Evolutionary conservation across 352 stramenopile species (phyloP).

Genomic region (Globisporangium splendens): DNA sequence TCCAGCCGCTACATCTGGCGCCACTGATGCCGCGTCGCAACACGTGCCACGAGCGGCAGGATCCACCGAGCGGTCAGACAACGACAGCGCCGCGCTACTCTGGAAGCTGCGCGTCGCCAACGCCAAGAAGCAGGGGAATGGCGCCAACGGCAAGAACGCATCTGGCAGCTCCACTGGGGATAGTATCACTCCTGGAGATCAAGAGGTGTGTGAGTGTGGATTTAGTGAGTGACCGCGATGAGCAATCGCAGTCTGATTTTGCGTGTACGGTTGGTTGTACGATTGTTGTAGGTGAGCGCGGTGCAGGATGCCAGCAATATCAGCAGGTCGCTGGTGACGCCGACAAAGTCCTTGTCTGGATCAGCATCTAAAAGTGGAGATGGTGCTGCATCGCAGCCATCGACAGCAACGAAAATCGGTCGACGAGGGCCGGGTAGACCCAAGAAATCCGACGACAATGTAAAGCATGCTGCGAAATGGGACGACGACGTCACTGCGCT

Average conservation of each 20-base stretch:
- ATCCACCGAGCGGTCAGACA: background rate
- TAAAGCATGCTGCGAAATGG: constrained; percentile 10
- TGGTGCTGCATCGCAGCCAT: background rate
- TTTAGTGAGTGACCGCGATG: too few species aligned
- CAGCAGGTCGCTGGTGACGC: background rate
- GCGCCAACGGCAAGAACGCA: background rate
- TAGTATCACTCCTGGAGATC: too few species aligned
- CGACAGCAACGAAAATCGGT: background rate
- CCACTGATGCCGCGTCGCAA: too few species aligned
- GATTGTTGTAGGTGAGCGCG: too few species aligned
- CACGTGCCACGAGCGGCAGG: background rate
- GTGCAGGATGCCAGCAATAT: too few species aligned
- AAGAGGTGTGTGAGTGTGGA: too few species aligned
- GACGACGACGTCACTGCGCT: constrained; percentile 10
- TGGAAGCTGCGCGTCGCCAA: constrained; percentile 10
- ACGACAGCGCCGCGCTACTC: constrained; percentile 13
- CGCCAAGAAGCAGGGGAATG: background rate
- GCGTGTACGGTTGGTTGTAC: too few species aligned
- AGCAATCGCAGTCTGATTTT: background rate
- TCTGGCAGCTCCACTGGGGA: background rate
- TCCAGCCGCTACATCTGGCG: too few species aligned
- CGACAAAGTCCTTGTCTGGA: background rate
- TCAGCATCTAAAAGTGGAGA: too few species aligned
- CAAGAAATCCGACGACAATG: constrained; percentile 9
- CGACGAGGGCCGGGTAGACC: constrained; percentile 8